Evolutionary conservation across 805 yeast species (phyloP), one percentile per base, ranked within the genome.

Genomic region (Candida patagonica): DNA sequence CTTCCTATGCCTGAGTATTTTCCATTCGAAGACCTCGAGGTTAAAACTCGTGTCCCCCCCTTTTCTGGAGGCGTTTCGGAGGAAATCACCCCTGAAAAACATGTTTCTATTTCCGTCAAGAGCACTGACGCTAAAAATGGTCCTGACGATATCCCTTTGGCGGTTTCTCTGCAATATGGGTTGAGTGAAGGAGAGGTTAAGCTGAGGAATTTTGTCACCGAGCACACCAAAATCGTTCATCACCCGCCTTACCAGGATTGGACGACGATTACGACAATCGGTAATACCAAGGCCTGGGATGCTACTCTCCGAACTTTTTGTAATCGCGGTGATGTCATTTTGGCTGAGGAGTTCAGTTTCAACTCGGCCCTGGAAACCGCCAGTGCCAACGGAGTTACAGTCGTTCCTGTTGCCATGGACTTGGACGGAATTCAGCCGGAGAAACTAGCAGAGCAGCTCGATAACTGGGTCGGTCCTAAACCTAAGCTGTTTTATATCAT

Each of bases 221-320:
- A 81, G 49, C 98, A 92, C 68, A 66, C 66, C 32, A 35, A 30
- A 22, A 42, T 43, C 16, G 56, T 64, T 25, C 78, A 74, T 57
- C 50, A 63, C 30, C 57, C 71, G 20, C 71, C 69, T 30, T 76
- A 78, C 61, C 60, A 67, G 20, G 80, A 80, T 57, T 88, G 95
- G 95, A 79, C 72, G 48, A 60, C 76, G 25, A 61, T 86, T 26
- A 61, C 78, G 48, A 73, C 85, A 37, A 72, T 79, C 9, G 97
- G 97, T 48, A 85, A 84, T 65, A 88, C 96, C n/a, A 85, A 83
- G 60, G 74, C 84, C 5, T 79, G 94, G 80, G 96, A 88, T 53
- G 73, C 92, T 2, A 69, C 78, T 19, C 70, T 89, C 55, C 74
- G 96, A 60, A 75, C 88, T 24, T 75, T 89, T 54, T 68, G 78